Evolutionary conservation across 2,329 filamentous ascomycete genomes (phyloP).

Genomic region (Trichoderma oligosporum): DNA sequence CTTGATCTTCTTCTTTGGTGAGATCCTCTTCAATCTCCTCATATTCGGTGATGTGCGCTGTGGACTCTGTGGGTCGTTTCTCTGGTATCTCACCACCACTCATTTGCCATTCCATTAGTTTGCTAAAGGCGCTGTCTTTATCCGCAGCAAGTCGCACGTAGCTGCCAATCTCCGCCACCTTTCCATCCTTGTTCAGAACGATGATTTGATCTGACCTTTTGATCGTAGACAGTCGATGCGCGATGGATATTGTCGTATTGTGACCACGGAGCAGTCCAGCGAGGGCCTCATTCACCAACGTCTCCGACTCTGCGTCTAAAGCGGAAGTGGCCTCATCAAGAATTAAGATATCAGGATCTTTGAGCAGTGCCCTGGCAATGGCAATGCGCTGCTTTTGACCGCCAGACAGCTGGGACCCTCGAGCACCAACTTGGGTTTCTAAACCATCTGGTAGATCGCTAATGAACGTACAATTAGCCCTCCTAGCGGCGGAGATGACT

Average conservation of each 20-base stretch:
- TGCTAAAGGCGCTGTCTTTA: conserved; percentile 79
- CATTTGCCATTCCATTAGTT: conserved; percentile 99
- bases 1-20: conserved; percentile 30
- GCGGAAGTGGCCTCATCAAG: conserved; percentile 95
- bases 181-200: conserved; percentile 80
- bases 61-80: conserved; percentile 33
- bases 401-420: conserved; percentile 89
- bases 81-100: conserved; percentile 67
- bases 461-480: conserved; percentile 96
- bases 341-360: conserved; percentile 94
- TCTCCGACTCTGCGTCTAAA: conserved; percentile 93
- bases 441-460: conserved; percentile 93
- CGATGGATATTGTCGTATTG: conserved; percentile 97
- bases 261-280: conserved; percentile 74
- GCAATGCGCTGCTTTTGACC: conserved; percentile 98
- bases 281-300: conserved; percentile 88
- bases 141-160: conserved; percentile 73
- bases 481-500: conserved; percentile 79
- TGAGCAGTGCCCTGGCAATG: conserved; percentile 89
- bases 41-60: conserved; percentile 45
- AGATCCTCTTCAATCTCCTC: conserved; percentile 49
- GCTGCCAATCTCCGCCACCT: conserved; percentile 84
- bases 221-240: conserved; percentile 92
- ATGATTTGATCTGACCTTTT: conserved; percentile 94
- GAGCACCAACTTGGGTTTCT: conserved; percentile 87